Evolutionary conservation across 129 eudicot genomes (phyloP), one percentile per base, ranked within the genome.

Genomic region (Kitagawia praeruptora): DNA sequence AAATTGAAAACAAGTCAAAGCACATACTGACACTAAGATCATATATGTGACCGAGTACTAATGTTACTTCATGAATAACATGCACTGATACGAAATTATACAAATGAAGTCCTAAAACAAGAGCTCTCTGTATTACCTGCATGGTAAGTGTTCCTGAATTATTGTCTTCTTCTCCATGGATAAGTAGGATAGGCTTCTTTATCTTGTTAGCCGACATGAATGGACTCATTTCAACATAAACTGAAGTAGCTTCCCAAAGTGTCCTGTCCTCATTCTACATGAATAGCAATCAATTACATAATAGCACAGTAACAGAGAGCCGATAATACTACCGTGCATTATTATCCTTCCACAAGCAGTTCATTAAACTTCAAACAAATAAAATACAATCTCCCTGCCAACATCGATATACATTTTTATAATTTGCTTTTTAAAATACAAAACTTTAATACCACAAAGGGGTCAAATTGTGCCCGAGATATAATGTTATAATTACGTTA

Each of bases 141-240:
- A 95, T 95, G 21, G 97, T 95, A 69, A 90, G 79, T 34, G 98
- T 94, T 84, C 98, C 98, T 45, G 98, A 46, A 84, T 94, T 94
- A 83, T 92, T 94, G 87, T 94, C 98, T 87, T 94, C 96, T 89
- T 94, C 98, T 75, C 98, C 98, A 82, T 94, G 98, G 78, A 94
- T 85, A 42, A 94, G 96, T 88, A 94, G 85, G 84, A 94, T 91
- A 54, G 98, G 98, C 85, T 89, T 94, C 87, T 94, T 91, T 51
- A 94, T 91, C 80, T 89, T 94, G 83, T 88, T 88, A 70, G 96
- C 97, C 45, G 97, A 80, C 89, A 94, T 91, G 85, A 94, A 91
- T 9, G 98, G 98, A 77, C 98, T 94, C 98, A 94, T 94, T 79
- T 92, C 85, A 63, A 94, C 87, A 64, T 94, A 94, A 72, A 93